Evolutionary conservation across 1,284 basidiomycete genomes (phyloP).

Genomic region (Irpex sp.): DNA sequence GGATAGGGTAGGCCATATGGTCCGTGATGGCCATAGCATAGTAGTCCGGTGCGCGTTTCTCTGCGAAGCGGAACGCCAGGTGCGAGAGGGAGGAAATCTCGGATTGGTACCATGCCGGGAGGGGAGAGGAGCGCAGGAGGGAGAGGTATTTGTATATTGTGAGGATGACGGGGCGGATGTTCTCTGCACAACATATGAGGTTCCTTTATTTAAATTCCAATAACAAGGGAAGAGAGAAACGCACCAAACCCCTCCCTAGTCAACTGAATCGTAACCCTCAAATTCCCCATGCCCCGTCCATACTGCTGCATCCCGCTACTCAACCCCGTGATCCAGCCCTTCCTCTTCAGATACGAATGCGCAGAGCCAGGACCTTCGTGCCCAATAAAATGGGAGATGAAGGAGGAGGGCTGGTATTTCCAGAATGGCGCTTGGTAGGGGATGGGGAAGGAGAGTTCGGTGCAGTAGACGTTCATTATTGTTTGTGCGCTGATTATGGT

Average conservation of each 20-base stretch:
- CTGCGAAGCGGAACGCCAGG: slow-evolving; percentile 85
- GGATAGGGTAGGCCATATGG: slow-evolving; percentile 75
- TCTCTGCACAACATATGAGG: slow-evolving; percentile 55
- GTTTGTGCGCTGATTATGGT: slow-evolving; percentile 85
- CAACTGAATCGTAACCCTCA: slow-evolving; percentile 80
- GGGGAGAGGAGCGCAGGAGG: slow-evolving; percentile 66
- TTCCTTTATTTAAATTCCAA: too few relatives aligned
- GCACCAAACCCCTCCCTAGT: slow-evolving; percentile 84
- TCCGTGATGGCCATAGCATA: slow-evolving; percentile 81
- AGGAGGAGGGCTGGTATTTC: slow-evolving; percentile 77
- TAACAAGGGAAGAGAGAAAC: slow-evolving; percentile 27
- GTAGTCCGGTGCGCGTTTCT: slow-evolving; percentile 76
- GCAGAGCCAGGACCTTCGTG: slow-evolving; percentile 96
- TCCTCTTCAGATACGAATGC: slow-evolving; percentile 86
- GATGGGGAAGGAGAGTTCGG: slow-evolving; percentile 88
- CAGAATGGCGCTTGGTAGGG: slow-evolving; percentile 80
- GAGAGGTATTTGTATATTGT: slow-evolving; percentile 86
- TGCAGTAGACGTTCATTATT: slow-evolving; percentile 82
- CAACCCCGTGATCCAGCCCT: slow-evolving; percentile 87
- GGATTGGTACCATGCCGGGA: slow-evolving; percentile 72
- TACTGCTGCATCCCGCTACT: slow-evolving; percentile 70
- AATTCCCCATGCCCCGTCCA: slow-evolving; percentile 83
- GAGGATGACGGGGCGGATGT: slow-evolving; percentile 73
- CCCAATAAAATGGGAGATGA: slow-evolving; percentile 85
- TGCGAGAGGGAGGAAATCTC: slow-evolving; percentile 75